These are phyloP conservation scores for Ambispora gerdemannii DNA, from an alignment of 192 early-diverging fungal species.

Conservation along the genomic window DNA sequence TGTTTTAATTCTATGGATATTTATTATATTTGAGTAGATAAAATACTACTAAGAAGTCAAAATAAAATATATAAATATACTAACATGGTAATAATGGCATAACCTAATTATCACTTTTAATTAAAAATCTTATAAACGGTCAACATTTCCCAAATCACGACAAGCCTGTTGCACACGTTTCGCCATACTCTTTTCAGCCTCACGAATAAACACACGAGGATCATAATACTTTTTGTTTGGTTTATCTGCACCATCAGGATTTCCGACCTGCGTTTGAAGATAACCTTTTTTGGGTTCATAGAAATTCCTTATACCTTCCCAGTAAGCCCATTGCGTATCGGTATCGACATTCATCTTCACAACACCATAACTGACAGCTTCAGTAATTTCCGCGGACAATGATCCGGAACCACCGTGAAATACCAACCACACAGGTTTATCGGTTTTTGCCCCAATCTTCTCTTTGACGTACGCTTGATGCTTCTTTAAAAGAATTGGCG, in stretches of 20 bases:
- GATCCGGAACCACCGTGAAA: constrained; percentile 98
- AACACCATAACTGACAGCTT: constrained; percentile 78
- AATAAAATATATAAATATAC: too few relatives aligned
- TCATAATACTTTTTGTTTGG: constrained; percentile 99
- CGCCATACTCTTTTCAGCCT: constrained; percentile 85
- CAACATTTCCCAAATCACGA: constrained; percentile 71
- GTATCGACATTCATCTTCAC: constrained; percentile 99
- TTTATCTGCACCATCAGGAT: constrained; percentile 92
- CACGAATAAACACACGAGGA: constrained; percentile 89
- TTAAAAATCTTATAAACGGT: constrained; percentile 52
- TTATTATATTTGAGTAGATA: not conserved
- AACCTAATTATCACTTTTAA: too few relatives aligned
- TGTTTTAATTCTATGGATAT: not conserved
- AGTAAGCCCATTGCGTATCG: constrained; percentile 97
- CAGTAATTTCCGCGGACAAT: constrained; percentile 73
- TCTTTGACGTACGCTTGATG: constrained; percentile 82
- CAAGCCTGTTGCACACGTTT: constrained; percentile 79
- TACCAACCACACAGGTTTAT: constrained; percentile 90
- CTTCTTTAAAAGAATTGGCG: constrained; percentile 88
- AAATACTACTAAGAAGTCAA: too few relatives aligned
- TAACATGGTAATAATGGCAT: too few relatives aligned
- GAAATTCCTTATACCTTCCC: constrained; percentile 81
- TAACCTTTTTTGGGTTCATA: constrained; percentile 86
- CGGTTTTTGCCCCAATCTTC: constrained; percentile 52
- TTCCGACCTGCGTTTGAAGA: constrained; percentile 90